phyloP scores from a whole-genome alignment of 2,329 filamentous ascomycete genomes.

The Fusarium virguliforme region DNA sequence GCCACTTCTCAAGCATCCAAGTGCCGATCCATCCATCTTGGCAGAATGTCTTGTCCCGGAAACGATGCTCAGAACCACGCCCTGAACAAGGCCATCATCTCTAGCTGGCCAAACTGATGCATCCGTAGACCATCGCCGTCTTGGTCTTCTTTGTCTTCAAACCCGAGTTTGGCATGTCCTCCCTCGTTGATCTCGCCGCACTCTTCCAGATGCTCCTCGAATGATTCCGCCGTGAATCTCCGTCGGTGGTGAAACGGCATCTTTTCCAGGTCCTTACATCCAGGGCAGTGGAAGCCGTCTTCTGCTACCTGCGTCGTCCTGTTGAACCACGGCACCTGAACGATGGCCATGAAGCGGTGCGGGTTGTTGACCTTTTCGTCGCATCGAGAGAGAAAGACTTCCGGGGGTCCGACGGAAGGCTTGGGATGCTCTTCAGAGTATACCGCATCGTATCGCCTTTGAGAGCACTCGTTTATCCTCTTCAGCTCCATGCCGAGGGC shows the following conservation, averaged over 20 bases:
- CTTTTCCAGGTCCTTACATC: conserved; percentile 1
- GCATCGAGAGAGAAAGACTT: neutral
- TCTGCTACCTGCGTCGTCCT: neutral
- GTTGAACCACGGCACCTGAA: conserved; percentile 16
- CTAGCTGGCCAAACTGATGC: neutral
- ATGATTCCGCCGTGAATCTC: conserved; percentile 12
- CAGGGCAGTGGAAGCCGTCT: conserved; percentile 13
- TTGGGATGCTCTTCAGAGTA: neutral
- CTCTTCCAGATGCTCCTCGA: conserved; percentile 8
- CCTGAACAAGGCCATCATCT: neutral
- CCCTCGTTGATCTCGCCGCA: conserved; percentile 8
- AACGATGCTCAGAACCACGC: neutral
- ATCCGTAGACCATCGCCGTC: neutral
- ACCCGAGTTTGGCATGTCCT: neutral
- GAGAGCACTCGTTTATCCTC: neutral
- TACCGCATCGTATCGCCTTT: conserved; percentile 1
- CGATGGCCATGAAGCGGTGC: conserved; percentile 18
- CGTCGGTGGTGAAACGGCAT: conserved; percentile 14
- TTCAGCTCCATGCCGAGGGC: neutral
- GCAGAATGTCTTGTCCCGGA: neutral
- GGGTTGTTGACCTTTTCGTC: conserved; percentile 16
- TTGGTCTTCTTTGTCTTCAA: neutral
- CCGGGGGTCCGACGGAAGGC: neutral
- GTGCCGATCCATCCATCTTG: conserved; percentile 27
- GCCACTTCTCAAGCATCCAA: neutral